Base-by-base conservation (phyloP, 768 basidiomycete genomes). In the Mycena floridula region DNA sequence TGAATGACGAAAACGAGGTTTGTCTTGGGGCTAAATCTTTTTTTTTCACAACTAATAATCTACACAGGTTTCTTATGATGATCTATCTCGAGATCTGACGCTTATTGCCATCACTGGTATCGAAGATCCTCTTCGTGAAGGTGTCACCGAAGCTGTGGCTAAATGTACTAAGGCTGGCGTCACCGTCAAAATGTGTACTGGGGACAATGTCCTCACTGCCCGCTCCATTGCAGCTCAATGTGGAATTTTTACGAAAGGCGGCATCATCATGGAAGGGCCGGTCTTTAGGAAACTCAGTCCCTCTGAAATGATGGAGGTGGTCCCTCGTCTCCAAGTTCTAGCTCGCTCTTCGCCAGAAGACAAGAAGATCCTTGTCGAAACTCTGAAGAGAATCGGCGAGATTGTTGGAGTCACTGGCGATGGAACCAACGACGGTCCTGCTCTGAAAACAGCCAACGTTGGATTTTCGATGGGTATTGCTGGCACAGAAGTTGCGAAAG, bases 191-290 rank as follows among this genome's bases (percentile, higher is more conserved):
- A 99, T 97, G 94, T 95, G 91, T 61, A 98, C 96, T 0, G 96
- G 95, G 52, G 94, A 98, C 64, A 97, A 96, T 52, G 90, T 93
- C 40, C 79, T 97, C 42, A 94, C 89, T 0, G 90, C 89, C 40
- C 82, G 92, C n/a, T 96, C 94, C 6, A 99, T 99, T 55, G 95
- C 96, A 18, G 74, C 77, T 1, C 95, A 99, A 57, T 98, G 95
- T 56, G 93, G 94, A 28, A 97, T 98, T 60, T 98, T 87, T 68
- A 87, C 85, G 15, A 65, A 85, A 3, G 94, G 94, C 21, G 96
- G 96, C 24, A 79, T 98, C 52, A 89, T 99, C 65, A 97, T 98
- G 91, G 96, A 99, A 60, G 94, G 96, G 0, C 95, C 95, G 0
- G 75, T 85, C 4, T 99, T 98, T 75, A 79, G 96, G 36, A 71